Base-by-base conservation (phyloP, 352 stramenopile species). In the Aphanomyces astaci region DNA sequence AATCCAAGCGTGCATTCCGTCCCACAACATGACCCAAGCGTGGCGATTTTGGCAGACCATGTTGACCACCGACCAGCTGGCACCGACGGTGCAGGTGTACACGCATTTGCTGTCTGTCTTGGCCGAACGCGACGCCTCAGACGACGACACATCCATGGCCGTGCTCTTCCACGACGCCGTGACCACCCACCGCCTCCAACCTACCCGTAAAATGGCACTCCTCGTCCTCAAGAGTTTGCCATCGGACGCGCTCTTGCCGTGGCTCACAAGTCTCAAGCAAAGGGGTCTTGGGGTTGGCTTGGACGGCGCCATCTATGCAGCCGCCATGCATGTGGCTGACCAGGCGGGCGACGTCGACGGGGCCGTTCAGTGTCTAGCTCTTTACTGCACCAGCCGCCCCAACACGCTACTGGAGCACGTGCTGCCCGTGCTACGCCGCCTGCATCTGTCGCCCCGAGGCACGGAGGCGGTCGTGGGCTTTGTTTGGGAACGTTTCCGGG, bases 21-120 rank as follows among this genome's bases (percentile, higher is more conserved):
- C 62, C 11, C 15, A 3, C 10, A 52, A 68, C 51, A n/a, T 60
- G 15, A 17, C 24, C 1, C 22, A 51, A 36, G 62, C 62, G 39
- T 9, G 46, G 28, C 39, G 13, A n/a, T 68, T 51, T 32, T 68
- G 62, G 62, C 17, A 36, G 9, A 30, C 17, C 5, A 68, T 68
- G 62, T 13, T 45, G 4, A 33, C 19, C 7, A 45, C 28, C 19
- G 46, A 43, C 25, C 13, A 46, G 2, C 19, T 4, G 10, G 43
- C 40, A 7, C 56, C 46, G 2, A 43, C 36, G 9, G 7, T 13
- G 25, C 13, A 9, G 22, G 17, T n/a, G 27, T 68, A 13, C 17
- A 31, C 1, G 22, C 40, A 28, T 15, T 31, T 68, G 40, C 22
- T 68, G 7, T 11, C 51, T 19, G 43, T 68, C 5, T 68, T 59